phyloP scores from a whole-genome alignment of 495 filamentous ascomycete species.

The Trichoderma gamsii region DNA sequence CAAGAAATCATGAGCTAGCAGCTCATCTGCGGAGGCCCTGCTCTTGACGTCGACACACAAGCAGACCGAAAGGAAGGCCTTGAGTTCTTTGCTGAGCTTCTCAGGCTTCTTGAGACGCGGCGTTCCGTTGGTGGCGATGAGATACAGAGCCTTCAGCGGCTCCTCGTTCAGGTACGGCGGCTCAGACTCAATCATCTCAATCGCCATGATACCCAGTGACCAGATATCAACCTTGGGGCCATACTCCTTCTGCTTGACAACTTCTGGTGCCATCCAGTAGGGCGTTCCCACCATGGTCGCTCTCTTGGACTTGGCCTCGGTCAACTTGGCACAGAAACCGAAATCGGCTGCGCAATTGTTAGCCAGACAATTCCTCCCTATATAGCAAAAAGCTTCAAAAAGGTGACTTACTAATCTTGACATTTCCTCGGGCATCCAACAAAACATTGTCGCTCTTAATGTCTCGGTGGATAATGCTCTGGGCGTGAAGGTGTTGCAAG shows the following conservation, averaged over 20 bases:
- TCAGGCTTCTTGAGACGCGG: constrained; percentile 95
- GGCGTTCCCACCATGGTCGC: constrained; percentile 98
- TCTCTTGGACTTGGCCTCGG: constrained; percentile 91
- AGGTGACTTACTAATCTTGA: constrained; percentile 83
- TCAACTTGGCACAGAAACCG: constrained; percentile 97
- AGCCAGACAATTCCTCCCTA: constrained; percentile 23
- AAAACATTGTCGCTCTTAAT: constrained; percentile 99
- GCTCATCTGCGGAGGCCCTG: constrained; percentile 81
- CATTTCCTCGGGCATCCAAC: constrained; percentile 84
- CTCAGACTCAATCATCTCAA: constrained; percentile 99
- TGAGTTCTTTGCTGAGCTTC: constrained; percentile 92
- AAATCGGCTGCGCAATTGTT: constrained; percentile 69
- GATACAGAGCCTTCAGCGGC: constrained; percentile 90
- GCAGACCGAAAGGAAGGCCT: constrained; percentile 91
- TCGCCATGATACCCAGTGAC: constrained; percentile 99
- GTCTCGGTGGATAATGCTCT: constrained; percentile 97
- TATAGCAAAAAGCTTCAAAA: neutral
- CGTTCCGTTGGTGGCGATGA: constrained; percentile 97
- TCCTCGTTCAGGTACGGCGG: constrained; percentile 97
- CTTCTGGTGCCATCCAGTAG: constrained; percentile 99
- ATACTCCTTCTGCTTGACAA: constrained; percentile 98
- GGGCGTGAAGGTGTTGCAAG: constrained; percentile 84
- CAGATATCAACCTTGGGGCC: constrained; percentile 97
- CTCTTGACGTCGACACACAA: constrained; percentile 94
- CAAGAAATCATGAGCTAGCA: constrained; percentile 73